These are phyloP conservation scores for Pulveroboletus frians DNA, from an alignment of 768 basidiomycete genomes.

Conservation along the genomic window DNA sequence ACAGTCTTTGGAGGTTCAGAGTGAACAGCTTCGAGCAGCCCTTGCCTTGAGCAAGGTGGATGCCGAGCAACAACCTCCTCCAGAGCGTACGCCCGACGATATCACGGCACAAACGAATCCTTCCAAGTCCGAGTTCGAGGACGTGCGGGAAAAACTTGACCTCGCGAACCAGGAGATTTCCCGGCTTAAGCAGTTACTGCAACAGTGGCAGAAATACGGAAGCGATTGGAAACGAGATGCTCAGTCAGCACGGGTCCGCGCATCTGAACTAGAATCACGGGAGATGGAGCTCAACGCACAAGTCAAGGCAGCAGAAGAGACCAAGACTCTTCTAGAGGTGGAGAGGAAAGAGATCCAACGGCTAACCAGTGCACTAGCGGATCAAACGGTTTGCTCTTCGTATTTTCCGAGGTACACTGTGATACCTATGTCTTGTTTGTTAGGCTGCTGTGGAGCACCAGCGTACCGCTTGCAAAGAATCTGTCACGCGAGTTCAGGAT, in stretches of 20 bases:
- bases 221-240: conserved; percentile 23
- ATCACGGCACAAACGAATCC: background rate
- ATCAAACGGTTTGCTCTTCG: conserved; percentile 20
- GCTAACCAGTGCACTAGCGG: conserved; percentile 13
- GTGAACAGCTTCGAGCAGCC: conserved; percentile 15
- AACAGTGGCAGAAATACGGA: conserved; percentile 24
- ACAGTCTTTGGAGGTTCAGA: conserved; percentile 13
- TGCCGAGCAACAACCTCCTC: background rate
- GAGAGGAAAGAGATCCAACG: conserved; percentile 13
- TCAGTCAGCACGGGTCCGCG: conserved; percentile 10
- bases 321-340: conserved; percentile 2
- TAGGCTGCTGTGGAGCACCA: conserved; percentile 15
- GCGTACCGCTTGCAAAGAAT: conserved; percentile 8
- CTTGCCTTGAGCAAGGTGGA: conserved; percentile 11
- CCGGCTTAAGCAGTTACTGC: conserved; percentile 18
- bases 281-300: conserved; percentile 8
- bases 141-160: conserved; percentile 8
- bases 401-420: background rate
- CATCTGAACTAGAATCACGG: conserved; percentile 8
- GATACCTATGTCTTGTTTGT: background rate
- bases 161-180: conserved; percentile 14
- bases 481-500: conserved; percentile 9
- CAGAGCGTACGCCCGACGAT: conserved; percentile 6
- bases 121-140: conserved; percentile 4
- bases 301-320: conserved; percentile 11